Conservation (phyloP, 139 green algal genomes). For the Chloropicon primus region DNA sequence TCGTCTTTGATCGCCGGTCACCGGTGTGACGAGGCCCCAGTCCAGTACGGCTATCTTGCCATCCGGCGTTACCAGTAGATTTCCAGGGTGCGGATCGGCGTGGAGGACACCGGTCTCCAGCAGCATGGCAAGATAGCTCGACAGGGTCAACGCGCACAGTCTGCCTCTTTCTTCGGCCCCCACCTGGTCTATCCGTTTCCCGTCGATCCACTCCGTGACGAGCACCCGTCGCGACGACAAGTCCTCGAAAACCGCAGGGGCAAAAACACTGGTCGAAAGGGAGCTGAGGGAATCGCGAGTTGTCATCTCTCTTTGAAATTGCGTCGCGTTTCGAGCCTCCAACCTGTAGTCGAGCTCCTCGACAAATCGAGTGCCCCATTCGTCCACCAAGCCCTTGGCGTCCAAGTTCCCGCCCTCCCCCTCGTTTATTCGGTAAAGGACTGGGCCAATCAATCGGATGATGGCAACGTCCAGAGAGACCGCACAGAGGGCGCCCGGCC, state of each 20-base stretch:
- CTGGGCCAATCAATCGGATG: constrained; percentile 26
- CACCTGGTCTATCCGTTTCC: constrained; percentile 41
- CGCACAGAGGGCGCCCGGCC: constrained; percentile 13
- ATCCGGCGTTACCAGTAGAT: constrained; percentile 68
- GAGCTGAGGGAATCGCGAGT: too few species aligned
- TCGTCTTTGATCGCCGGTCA: constrained; percentile 55
- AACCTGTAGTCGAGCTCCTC: constrained; percentile 68
- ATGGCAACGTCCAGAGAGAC: constrained; percentile 23
- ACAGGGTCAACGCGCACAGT: constrained; percentile 40
- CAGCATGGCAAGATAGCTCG: constrained; percentile 33
- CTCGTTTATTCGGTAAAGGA: constrained; percentile 2
- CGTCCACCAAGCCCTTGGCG: constrained; percentile 69
- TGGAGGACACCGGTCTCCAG: constrained; percentile 50
- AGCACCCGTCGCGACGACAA: constrained; percentile 39
- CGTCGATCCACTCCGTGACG: constrained; percentile 36
- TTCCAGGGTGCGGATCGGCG: constrained; percentile 72
- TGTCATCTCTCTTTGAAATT: constrained; percentile 49
- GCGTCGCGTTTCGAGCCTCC: constrained; percentile 48
- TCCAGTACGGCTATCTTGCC: constrained; percentile 79
- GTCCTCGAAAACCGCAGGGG: constrained; percentile 10
- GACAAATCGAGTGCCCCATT: constrained; percentile 70
- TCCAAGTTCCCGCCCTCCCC: constrained; percentile 36
- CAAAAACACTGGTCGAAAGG: constrained; percentile 7
- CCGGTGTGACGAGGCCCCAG: constrained; percentile 59
- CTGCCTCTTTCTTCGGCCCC: constrained; percentile 52